Conservation (phyloP, 1,139 yeast genomes). For the Geotrichum candidum region DNA sequence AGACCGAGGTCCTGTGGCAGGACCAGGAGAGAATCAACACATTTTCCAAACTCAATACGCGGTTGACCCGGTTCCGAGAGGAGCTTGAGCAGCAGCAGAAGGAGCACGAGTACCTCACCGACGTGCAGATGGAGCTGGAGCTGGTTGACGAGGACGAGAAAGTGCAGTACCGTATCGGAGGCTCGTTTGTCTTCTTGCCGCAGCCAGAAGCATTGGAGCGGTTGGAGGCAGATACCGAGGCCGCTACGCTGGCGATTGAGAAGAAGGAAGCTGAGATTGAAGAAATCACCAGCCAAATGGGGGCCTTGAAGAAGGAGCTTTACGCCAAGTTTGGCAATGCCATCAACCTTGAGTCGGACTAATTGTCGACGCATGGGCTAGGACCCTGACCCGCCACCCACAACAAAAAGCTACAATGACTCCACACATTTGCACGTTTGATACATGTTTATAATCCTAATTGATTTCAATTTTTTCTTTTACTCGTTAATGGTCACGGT, state of each 20-base stretch:
- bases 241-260: conserved; percentile 46
- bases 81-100: conserved; percentile 47
- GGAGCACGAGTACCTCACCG: conserved; percentile 87
- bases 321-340: conserved; percentile 88
- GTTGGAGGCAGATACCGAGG: conserved; percentile 55
- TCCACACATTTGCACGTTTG: not conserved
- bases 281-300: conserved; percentile 49
- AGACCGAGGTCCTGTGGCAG: conserved; percentile 74
- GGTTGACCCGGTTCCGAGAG: conserved; percentile 54
- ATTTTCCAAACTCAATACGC: conserved; percentile 73
- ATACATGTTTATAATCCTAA: not conserved
- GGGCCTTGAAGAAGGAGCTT: conserved; percentile 58
- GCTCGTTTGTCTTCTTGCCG: conserved; percentile 61
- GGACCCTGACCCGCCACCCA: no score
- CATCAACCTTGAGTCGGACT: conserved; percentile 64
- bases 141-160: conserved; percentile 71
- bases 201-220: conserved; percentile 60
- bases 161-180: conserved; percentile 55
- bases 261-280: conserved; percentile 45
- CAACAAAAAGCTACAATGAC: not conserved
- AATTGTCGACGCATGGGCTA: not conserved
- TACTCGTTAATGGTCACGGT: conserved; percentile 24
- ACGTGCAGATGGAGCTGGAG: conserved; percentile 78
- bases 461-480: not conserved
- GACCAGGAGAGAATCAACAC: conserved; percentile 87